Evolutionary conservation across 169 alveolate genomes (phyloP).

Genomic region (Cyclospora cayetanensis): DNA sequence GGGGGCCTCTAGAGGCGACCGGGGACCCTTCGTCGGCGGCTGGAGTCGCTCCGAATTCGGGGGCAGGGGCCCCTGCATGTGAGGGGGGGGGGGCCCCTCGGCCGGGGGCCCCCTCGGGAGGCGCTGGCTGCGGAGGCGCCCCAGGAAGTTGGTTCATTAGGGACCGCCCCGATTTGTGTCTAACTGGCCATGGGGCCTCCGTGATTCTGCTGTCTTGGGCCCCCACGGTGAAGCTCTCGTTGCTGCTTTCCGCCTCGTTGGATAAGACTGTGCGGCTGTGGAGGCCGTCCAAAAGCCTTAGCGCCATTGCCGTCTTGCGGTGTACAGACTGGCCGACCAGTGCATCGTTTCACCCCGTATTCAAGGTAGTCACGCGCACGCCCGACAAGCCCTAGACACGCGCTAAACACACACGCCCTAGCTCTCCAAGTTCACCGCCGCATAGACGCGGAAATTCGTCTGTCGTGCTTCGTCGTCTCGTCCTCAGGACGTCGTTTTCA

Average conservation of each 20-base stretch:
- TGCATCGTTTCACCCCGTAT: constrained; percentile 63
- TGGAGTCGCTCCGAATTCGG: background rate
- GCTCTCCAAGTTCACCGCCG: background rate
- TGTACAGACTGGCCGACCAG: constrained; percentile 70
- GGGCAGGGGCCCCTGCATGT: background rate
- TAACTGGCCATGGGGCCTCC: constrained; percentile 66
- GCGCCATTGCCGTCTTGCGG: constrained; percentile 62
- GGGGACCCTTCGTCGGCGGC: background rate
- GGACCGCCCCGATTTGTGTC: constrained; percentile 48
- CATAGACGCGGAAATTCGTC: background rate
- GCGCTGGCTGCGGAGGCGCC: background rate
- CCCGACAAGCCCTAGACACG: too few species aligned
- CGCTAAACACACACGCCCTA: background rate
- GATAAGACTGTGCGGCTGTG: constrained; percentile 65
- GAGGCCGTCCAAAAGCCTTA: constrained; percentile 57
- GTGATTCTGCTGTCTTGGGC: constrained; percentile 62
- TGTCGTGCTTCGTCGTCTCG: background rate
- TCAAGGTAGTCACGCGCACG: constrained; percentile 16
- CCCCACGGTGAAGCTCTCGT: background rate
- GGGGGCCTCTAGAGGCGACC: constrained; percentile 17
- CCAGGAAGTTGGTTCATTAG: constrained; percentile 11
- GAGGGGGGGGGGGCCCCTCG: constrained; percentile 27
- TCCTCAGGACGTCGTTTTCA: constrained; percentile 65
- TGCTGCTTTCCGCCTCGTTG: constrained; percentile 31
- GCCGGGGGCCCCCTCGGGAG: background rate